phyloP scores from a whole-genome alignment of 768 basidiomycete genomes.

The Hirschioporus abietinus region DNA sequence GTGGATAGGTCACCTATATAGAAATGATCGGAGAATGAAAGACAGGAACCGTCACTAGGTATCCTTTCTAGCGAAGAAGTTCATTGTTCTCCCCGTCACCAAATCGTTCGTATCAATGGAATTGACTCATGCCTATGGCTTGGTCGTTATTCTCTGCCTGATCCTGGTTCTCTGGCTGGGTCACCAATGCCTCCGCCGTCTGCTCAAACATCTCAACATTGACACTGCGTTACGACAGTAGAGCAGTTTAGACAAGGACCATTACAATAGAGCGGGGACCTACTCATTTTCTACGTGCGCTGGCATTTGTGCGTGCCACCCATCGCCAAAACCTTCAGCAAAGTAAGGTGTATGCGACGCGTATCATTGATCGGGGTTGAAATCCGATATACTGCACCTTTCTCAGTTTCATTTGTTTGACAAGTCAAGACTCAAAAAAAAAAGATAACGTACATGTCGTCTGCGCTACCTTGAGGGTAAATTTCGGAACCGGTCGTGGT shows the following conservation, averaged over 20 bases:
- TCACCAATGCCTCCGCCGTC: not conserved
- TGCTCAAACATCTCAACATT: not conserved
- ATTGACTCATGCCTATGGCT: not conserved
- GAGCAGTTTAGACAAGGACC: not conserved
- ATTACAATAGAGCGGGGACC: too few relatives aligned
- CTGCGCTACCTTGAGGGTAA: not conserved
- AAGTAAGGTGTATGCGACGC: too few relatives aligned
- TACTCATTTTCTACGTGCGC: too few relatives aligned
- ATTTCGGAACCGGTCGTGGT: too few relatives aligned
- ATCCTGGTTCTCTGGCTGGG: not conserved
- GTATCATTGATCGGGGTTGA: too few relatives aligned
- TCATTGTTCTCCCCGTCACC: not conserved
- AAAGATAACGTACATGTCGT: not conserved
- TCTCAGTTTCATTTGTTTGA: too few relatives aligned
- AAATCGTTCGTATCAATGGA: not conserved
- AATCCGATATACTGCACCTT: too few relatives aligned
- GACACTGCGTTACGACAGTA: not conserved
- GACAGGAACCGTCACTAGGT: not conserved
- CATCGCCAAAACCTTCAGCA: too few relatives aligned
- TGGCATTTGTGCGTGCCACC: too few relatives aligned
- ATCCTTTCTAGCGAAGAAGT: not conserved
- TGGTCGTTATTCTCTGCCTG: not conserved
- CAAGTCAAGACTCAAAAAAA: too few relatives aligned
- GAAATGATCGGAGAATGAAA: not conserved
- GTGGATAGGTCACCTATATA: too few relatives aligned